Evolutionary conservation across 257 asterid species (phyloP).

Genomic region (Nicotiana obtusifolia): DNA sequence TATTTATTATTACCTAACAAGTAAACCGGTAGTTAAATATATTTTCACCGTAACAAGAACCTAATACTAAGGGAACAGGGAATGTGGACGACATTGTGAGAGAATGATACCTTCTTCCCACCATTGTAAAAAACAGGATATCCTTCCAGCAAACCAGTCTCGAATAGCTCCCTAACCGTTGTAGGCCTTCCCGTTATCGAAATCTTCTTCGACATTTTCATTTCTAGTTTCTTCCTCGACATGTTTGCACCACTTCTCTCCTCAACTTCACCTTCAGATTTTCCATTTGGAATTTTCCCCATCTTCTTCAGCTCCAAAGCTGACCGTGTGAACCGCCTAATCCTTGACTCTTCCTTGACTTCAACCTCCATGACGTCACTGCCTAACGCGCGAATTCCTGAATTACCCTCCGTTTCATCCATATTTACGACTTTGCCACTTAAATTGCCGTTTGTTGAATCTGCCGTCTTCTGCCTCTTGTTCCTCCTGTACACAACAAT

Average conservation of each 20-base stretch:
- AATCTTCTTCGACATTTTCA: conserved; percentile 65
- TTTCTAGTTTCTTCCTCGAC: conserved; percentile 49
- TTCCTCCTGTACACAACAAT: conserved; percentile 63
- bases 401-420: conserved; percentile 21
- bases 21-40: too few relatives aligned
- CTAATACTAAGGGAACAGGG: background rate
- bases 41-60: background rate
- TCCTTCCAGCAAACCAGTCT: conserved; percentile 91
- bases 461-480: conserved; percentile 46
- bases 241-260: conserved; percentile 23
- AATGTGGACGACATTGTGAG: background rate
- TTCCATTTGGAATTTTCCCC: conserved; percentile 29
- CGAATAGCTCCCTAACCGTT: conserved; percentile 86
- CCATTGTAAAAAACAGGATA: conserved; percentile 97
- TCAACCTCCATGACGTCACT: conserved; percentile 54
- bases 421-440: conserved; percentile 18
- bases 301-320: conserved; percentile 29
- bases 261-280: conserved; percentile 19
- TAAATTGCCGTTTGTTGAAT: background rate
- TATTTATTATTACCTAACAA: too few relatives aligned
- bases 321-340: conserved; percentile 55
- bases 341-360: conserved; percentile 42
- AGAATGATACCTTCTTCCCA: conserved; percentile 67
- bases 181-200: conserved; percentile 56
- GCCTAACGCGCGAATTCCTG: conserved; percentile 15